Conservation (phyloP, 345 rosid species). For the Aegle marmelos region DNA sequence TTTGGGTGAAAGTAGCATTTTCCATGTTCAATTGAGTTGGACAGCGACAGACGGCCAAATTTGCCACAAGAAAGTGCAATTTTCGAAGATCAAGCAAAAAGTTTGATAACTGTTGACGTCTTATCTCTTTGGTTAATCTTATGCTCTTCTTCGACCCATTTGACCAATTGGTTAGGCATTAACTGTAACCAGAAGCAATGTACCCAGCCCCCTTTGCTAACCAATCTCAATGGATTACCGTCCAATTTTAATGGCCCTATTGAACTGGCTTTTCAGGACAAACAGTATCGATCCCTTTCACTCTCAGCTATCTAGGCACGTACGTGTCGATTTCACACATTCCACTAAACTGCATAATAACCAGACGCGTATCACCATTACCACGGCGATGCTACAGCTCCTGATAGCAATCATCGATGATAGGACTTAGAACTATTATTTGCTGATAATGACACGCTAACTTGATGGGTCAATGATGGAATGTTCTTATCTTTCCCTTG, state of each 20-base stretch:
- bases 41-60: background rate
- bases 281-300: no score
- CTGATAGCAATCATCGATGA: no score
- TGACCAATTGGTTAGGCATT: background rate
- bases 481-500: background rate
- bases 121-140: background rate
- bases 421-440: no score
- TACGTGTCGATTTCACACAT: no score
- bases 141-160: background rate
- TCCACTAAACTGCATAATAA: no score
- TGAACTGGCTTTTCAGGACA: background rate
- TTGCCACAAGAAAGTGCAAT: conserved; percentile 13
- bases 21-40: background rate
- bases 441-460: background rate
- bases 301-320: no score
- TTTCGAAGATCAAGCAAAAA: conserved; percentile 25
- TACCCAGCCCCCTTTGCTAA: background rate
- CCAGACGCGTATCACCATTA: background rate
- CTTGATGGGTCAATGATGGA: background rate
- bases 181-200: no score
- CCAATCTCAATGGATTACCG: background rate
- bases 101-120: conserved; percentile 11
- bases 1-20: no score
- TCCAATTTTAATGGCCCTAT: background rate
- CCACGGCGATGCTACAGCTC: background rate